Evolutionary conservation across 305 asterid species (phyloP), one percentile per base, ranked within the genome.

Genomic region (Solanum hybrid): DNA sequence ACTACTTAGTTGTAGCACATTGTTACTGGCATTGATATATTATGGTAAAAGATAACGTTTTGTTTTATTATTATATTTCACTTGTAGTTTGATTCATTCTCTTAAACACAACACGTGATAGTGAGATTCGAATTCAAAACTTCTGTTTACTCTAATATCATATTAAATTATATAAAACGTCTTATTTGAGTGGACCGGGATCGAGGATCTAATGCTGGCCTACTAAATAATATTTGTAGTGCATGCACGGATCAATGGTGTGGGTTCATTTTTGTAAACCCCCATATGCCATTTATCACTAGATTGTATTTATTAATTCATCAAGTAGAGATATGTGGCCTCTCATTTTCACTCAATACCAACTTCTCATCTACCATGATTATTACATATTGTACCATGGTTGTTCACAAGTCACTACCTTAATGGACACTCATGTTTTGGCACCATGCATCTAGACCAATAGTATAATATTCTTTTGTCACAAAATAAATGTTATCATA

Each of bases 311-410:
- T 17, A 84, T 17, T 56, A 56, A 56, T 17, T 56, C 69, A 56
- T 51, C 7, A 10, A 51, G 1, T 51, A 79, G 51, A 35, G 20
- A 35, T 17, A 0, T 51, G 42, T 31, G 76, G 46, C 76, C 76
- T 85, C 46, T 85, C 73, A 84, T 29, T 84, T 84, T 51, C 73
- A 10, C 29, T 13, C 42, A 51, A 85, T 17, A 85, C 87, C 87
- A 85, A 85, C 87, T 32, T 85, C 87, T 31, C 76, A 56, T 85
- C 87, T 85, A 56, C 76, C 87, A 56, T 31, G 46, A 85, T 56
- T 56, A 84, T 56, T 84, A 51, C 75, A 51, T 51, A n/a, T 79
- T 79, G 42, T 84, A 84, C 87, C 29, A 42, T 82, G 29, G 73
- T 46, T 16, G 87, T 82, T 82, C 87, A 46, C 6, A 11, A 46